Percentiles rank a stretch among this genome's conserved stretches.
These are phyloP conservation scores for Corchorus capsularis DNA, from an alignment of 345 rosid species.

Conservation along the genomic window DNA sequence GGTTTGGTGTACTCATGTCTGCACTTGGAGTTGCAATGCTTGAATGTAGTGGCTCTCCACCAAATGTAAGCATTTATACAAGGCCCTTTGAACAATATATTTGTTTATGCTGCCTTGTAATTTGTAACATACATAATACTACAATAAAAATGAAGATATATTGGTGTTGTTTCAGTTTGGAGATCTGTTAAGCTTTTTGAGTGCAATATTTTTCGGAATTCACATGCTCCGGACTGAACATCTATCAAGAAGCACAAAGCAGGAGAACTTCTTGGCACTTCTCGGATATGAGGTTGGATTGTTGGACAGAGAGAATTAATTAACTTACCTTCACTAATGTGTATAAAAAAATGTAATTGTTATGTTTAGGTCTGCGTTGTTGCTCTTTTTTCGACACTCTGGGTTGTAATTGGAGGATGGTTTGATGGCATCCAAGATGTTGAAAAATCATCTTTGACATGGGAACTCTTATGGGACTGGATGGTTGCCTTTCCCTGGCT, in stretches of 20 bases:
- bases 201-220: constrained; percentile 67
- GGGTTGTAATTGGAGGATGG: constrained; percentile 51
- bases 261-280: constrained; percentile 49
- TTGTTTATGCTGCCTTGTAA: not conserved
- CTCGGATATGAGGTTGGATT: constrained; percentile 54
- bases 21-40: constrained; percentile 58
- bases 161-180: constrained; percentile 44
- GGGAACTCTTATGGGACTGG: constrained; percentile 46
- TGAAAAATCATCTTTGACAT: constrained; percentile 50
- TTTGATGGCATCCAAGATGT: constrained; percentile 28
- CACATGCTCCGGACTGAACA: constrained; percentile 67
- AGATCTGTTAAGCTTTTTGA: constrained; percentile 62
- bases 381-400: constrained; percentile 46
- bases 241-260: constrained; percentile 49
- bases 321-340: not conserved
- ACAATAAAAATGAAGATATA: not conserved
- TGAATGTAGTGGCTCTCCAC: constrained; percentile 67
- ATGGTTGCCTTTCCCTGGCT: constrained; percentile 65
- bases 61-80: constrained; percentile 38
- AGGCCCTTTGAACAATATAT: not conserved
- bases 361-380: constrained; percentile 46
- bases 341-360: not conserved
- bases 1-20: constrained; percentile 67
- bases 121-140: not conserved
- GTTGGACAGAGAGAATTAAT: not conserved